phyloP scores from a whole-genome alignment of 2,329 filamentous ascomycete genomes.

The Botrytis aclada region DNA sequence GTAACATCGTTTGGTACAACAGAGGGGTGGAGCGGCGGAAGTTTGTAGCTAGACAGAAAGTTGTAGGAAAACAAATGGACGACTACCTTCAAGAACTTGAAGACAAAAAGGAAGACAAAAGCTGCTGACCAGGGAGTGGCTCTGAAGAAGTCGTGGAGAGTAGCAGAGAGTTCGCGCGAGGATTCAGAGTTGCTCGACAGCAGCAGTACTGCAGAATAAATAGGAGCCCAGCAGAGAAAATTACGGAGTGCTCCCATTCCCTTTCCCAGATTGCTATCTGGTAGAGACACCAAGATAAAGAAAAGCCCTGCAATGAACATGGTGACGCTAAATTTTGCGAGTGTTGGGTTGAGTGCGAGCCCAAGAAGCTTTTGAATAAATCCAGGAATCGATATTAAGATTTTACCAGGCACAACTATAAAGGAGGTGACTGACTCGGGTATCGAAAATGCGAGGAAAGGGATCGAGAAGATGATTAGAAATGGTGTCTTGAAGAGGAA shows the following conservation, averaged over 20 bases:
- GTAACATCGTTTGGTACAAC: slow-evolving; percentile 26
- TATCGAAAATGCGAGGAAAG: background rate
- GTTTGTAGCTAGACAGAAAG: slow-evolving; percentile 1
- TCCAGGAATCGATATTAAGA: background rate
- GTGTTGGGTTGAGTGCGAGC: background rate
- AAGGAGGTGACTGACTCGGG: background rate
- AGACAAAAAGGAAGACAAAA: slow-evolving; percentile 22
- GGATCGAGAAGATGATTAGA: background rate
- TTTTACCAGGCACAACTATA: background rate
- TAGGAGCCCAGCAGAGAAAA: background rate
- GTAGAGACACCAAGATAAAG: background rate
- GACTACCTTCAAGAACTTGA: slow-evolving; percentile 29
- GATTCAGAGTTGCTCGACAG: background rate
- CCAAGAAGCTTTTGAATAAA: background rate
- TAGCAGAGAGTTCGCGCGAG: background rate
- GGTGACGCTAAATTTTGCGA: background rate
- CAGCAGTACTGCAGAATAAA: background rate
- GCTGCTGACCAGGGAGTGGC: slow-evolving; percentile 6
- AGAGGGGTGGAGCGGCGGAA: slow-evolving; percentile 9
- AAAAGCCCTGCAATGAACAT: background rate
- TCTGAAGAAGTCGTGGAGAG: background rate
- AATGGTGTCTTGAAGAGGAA: background rate
- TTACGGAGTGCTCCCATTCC: background rate
- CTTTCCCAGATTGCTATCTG: background rate
- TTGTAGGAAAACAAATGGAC: slow-evolving; percentile 27